A percentile compares a stretch with the other conserved stretches of the same genome.
Evolutionary conservation across 108 stramenopile species (phyloP).

Genomic region (Fistulifera solaris): DNA sequence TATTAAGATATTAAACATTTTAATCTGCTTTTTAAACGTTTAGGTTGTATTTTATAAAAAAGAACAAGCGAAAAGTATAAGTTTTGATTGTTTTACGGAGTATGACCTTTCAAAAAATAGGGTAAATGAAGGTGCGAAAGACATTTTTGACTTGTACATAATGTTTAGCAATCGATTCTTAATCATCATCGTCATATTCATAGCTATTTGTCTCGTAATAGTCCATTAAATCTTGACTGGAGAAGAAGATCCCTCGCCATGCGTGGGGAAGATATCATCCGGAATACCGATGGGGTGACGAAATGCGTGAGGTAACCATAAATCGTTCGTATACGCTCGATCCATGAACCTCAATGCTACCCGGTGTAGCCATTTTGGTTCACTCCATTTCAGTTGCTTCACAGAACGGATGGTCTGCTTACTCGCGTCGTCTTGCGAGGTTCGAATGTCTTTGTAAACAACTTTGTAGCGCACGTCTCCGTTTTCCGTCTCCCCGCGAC

Average conservation of each 20-base stretch:
- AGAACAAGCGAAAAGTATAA: too few relatives aligned
- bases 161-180: too few relatives aligned
- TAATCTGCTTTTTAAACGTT: too few relatives aligned
- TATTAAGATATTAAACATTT: too few relatives aligned
- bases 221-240: too few relatives aligned
- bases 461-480: conserved; percentile 2
- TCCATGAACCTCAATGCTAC: conserved; percentile 16
- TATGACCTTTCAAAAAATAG: too few relatives aligned
- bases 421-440: not conserved
- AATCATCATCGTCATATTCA: too few relatives aligned
- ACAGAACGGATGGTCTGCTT: not conserved
- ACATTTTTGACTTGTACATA: too few relatives aligned
- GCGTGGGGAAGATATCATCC: conserved; percentile 25
- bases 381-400: not conserved
- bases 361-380: conserved; percentile 17
- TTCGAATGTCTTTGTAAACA: not conserved
- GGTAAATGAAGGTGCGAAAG: too few relatives aligned
- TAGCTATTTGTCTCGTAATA: too few relatives aligned
- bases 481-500: not conserved
- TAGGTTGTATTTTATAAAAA: too few relatives aligned
- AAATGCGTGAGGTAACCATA: conserved; percentile 22
- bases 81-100: too few relatives aligned
- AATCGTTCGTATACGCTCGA: conserved; percentile 15
- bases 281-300: conserved; percentile 28
- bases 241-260: conserved; percentile 17